Percentiles rank a stretch among this genome's conserved stretches.
These are phyloP conservation scores for Rosa persica DNA, from an alignment of 306 rosid species.

Conservation along the genomic window DNA sequence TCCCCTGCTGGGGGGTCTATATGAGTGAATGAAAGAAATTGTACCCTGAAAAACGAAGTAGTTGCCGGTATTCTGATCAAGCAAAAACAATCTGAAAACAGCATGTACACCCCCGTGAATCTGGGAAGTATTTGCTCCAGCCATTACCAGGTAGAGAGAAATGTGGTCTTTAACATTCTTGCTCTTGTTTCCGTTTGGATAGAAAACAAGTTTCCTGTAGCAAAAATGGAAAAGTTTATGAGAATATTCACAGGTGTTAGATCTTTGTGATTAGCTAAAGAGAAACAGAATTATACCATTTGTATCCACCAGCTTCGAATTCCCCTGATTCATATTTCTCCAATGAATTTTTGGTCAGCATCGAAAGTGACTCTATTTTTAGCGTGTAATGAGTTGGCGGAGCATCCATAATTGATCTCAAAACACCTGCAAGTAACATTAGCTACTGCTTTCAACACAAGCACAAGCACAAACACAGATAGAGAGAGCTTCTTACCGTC, in stretches of 20 bases:
- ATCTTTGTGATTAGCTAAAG: not conserved
- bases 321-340: conserved; percentile 53
- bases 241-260: not conserved
- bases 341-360: conserved; percentile 35
- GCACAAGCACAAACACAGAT: no score
- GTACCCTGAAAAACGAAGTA: conserved; percentile 55
- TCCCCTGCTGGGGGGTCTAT: not conserved
- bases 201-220: conserved; percentile 60
- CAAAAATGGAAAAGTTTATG: not conserved
- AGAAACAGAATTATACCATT: conserved; percentile 42
- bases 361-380: conserved; percentile 48
- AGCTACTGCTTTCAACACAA: not conserved
- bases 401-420: conserved; percentile 42
- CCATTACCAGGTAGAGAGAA: conserved; percentile 61
- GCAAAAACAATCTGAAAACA: conserved; percentile 43
- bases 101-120: conserved; percentile 53
- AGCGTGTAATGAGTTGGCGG: conserved; percentile 52
- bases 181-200: conserved; percentile 62
- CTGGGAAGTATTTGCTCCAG: conserved; percentile 32
- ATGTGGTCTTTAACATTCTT: conserved; percentile 51
- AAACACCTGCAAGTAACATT: conserved; percentile 34
- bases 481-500: conserved; percentile 33
- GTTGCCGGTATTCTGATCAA: conserved; percentile 55
- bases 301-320: conserved; percentile 73
- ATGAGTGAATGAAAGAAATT: not conserved